A percentile compares a stretch with the other conserved stretches of the same genome.
These are phyloP conservation scores for Bjerkandera adusta DNA, from an alignment of 1,284 basidiomycete genomes.

Conservation along the genomic window DNA sequence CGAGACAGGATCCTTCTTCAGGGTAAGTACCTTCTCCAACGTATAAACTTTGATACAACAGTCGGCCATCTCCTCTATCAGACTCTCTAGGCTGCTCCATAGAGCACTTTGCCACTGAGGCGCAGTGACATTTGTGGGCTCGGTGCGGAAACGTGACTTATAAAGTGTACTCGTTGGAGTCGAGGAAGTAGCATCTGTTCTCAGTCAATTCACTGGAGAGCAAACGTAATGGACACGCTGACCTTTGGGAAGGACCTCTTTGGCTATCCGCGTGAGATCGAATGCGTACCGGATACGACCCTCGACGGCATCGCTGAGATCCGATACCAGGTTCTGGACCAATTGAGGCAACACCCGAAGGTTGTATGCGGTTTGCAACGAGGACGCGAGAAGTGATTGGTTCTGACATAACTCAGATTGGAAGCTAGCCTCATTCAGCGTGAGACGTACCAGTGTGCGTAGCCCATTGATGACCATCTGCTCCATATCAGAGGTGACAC, in stretches of 20 bases:
- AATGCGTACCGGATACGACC: slow-evolving; percentile 80
- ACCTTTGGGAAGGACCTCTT: slow-evolving; percentile 81
- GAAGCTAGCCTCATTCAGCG: neutral
- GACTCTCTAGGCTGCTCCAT: slow-evolving; percentile 79
- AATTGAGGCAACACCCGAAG: slow-evolving; percentile 82
- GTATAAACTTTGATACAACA: slow-evolving; percentile 95
- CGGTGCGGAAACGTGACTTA: slow-evolving; percentile 78
- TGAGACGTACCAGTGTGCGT: slow-evolving; percentile 57
- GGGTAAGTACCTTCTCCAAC: slow-evolving; percentile 87
- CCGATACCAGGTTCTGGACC: slow-evolving; percentile 76
- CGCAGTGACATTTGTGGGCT: slow-evolving; percentile 80
- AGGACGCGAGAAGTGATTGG: slow-evolving; percentile 85
- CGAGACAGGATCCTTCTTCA: slow-evolving; percentile 82
- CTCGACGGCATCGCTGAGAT: slow-evolving; percentile 84
- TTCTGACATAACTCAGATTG: slow-evolving; percentile 50
- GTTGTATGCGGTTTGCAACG: slow-evolving; percentile 94
- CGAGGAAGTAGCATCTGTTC: slow-evolving; percentile 39
- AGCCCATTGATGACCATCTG: slow-evolving; percentile 81
- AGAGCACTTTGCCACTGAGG: slow-evolving; percentile 81
- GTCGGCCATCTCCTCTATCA: slow-evolving; percentile 87
- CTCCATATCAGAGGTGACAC: slow-evolving; percentile 84
- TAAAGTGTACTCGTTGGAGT: slow-evolving; percentile 50
- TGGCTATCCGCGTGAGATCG: slow-evolving; percentile 82
- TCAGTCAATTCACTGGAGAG: slow-evolving; percentile 7
- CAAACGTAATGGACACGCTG: slow-evolving; percentile 18